Evolutionary conservation across 805 yeast species (phyloP).

Genomic region (Candida takata): DNA sequence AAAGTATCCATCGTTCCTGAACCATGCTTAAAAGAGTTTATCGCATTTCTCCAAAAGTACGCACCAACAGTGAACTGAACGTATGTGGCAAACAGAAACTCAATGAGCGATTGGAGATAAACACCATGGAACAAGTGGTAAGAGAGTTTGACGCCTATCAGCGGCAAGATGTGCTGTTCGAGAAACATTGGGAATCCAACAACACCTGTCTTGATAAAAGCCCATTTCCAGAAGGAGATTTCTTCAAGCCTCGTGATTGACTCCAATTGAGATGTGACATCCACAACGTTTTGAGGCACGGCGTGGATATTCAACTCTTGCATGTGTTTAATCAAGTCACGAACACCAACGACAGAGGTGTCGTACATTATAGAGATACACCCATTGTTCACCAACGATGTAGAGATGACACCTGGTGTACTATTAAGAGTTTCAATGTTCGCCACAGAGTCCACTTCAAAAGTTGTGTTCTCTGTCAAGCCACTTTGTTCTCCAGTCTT

Average conservation of each 20-base stretch:
- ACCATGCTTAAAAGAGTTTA: slow-evolving; percentile 56
- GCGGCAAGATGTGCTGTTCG: slow-evolving; percentile 41
- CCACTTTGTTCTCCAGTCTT: neutral
- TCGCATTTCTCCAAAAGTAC: slow-evolving; percentile 59
- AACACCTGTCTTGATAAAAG: slow-evolving; percentile 42
- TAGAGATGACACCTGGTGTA: slow-evolving; percentile 22
- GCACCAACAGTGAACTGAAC: slow-evolving; percentile 59
- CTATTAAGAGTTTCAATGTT: slow-evolving; percentile 40
- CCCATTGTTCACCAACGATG: slow-evolving; percentile 16
- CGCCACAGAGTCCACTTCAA: slow-evolving; percentile 30
- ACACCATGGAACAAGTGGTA: slow-evolving; percentile 45
- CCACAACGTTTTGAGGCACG: slow-evolving; percentile 36
- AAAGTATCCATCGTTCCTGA: slow-evolving; percentile 90
- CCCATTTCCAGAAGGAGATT: slow-evolving; percentile 60
- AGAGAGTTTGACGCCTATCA: slow-evolving; percentile 23
- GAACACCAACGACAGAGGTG: slow-evolving; percentile 47
- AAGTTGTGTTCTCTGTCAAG: slow-evolving; percentile 4
- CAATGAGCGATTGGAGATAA: slow-evolving; percentile 54
- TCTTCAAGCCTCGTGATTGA: slow-evolving; percentile 66
- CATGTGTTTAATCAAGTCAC: slow-evolving; percentile 51
- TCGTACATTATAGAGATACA: slow-evolving; percentile 39
- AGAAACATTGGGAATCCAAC: slow-evolving; percentile 60
- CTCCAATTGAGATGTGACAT: slow-evolving; percentile 62
- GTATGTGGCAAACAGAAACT: slow-evolving; percentile 49
- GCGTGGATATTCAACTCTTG: slow-evolving; percentile 50